Conservation (phyloP, 176 grass and related monocot genomes). For the Eragrostis curvula region DNA sequence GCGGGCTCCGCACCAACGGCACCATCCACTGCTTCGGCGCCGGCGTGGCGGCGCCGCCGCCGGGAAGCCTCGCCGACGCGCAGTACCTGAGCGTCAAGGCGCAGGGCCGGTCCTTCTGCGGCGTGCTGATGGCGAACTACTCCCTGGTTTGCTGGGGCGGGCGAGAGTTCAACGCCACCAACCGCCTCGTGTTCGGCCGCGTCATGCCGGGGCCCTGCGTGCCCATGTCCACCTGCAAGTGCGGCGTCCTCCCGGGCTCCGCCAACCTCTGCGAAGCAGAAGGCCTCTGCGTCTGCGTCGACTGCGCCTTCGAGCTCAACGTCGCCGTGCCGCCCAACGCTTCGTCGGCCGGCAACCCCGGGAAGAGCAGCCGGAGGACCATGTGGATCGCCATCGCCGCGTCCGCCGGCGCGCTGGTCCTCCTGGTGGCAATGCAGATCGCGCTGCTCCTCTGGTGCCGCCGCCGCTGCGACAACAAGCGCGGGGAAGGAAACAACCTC, state of each 20-base stretch:
- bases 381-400: conserved; percentile 42
- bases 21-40: conserved; percentile 73
- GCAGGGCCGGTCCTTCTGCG: conserved; percentile 53
- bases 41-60: conserved; percentile 33
- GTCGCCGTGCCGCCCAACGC: conserved; percentile 16
- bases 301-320: conserved; percentile 60
- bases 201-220: conserved; percentile 76
- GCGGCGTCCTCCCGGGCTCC: conserved; percentile 74
- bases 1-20: conserved; percentile 62
- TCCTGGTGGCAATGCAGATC: conserved; percentile 38
- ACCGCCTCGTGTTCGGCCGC: conserved; percentile 59
- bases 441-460: conserved; percentile 29
- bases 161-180: conserved; percentile 38
- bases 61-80: neutral
- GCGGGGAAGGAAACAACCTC: neutral
- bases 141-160: conserved; percentile 91
- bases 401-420: neutral
- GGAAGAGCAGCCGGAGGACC: conserved; percentile 27
- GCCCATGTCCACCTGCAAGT: conserved; percentile 46
- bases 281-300: conserved; percentile 54
- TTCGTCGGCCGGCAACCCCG: neutral
- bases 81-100: conserved; percentile 78
- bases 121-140: conserved; percentile 75
- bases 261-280: conserved; percentile 50
- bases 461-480: neutral